Base-by-base conservation (phyloP, 2,329 filamentous ascomycete genomes). In the Penicillium freii region DNA sequence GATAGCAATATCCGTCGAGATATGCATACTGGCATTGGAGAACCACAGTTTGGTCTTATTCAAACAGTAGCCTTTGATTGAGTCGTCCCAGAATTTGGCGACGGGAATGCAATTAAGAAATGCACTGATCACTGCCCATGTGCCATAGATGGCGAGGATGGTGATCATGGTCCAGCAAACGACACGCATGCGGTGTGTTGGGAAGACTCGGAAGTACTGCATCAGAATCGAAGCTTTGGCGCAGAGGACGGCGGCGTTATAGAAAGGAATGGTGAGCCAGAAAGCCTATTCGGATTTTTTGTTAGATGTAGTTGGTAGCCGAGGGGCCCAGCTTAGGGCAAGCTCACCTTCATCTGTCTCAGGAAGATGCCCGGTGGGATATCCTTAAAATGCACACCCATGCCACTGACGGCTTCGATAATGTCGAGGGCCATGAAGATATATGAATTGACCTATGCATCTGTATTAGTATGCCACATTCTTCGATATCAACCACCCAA, bases 191-290 rank as follows among this genome's bases (percentile, higher is more conserved):
- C 59, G 61, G 7, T 60, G 69, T 3, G 68, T 71, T 34, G 66
- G 70, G 63, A 81, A 80, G 47, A 81, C 73, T 38, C 77, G 77
- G 23, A 78, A 74, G 61, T 81, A 81, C 61, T 81, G 78, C 53
- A 79, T 68, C n/a, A 81, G 65, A 51, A 81, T 79, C 0, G 78
- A 80, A 25, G 74, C 72, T 68, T 81, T 80, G 40, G 77, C 78
- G 57, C 73, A 71, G 50, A 74, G 62, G 0, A 76, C 62, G n/a
- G 70, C 65, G 31, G 69, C 67, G 19, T 74, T 75, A 54, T 75
- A 75, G 60, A 75, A 71, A 4, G 73, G 71, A n/a, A 74, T 70
- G 4, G 72, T 71, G 53, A 74, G 62, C 71, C 72, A 75, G 57
- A 74, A 75, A 9, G 71, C 68, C 73, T 75, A 11, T 19, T 21